Evolutionary conservation across 768 basidiomycete genomes (phyloP).

Genomic region (Serendipita sp.): DNA sequence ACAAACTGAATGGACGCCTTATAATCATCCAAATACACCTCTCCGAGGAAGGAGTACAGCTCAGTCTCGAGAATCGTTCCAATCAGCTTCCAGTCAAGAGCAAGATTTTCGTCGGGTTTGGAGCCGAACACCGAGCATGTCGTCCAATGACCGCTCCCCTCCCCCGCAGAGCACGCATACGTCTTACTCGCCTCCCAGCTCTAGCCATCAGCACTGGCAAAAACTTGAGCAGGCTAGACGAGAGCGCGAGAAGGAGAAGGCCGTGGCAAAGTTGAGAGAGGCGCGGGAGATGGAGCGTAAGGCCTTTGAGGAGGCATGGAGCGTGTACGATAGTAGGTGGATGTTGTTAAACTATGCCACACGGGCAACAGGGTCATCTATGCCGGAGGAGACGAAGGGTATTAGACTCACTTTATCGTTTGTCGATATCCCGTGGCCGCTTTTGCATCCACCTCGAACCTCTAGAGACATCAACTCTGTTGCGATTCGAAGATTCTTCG

Average conservation of each 20-base stretch:
- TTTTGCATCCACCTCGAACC: constrained; percentile 25
- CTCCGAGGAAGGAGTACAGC: background rate
- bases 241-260: background rate
- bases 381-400: background rate
- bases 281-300: background rate
- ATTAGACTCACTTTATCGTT: constrained; percentile 27
- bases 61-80: constrained; percentile 4
- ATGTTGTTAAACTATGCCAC: background rate
- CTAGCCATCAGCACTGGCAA: background rate
- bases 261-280: background rate
- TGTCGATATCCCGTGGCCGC: constrained; percentile 56
- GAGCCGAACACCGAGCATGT: background rate
- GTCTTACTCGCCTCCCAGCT: background rate
- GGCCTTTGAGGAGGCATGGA: background rate
- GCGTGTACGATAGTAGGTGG: constrained; percentile 1
- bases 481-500: constrained; percentile 42
- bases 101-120: background rate
- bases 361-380: background rate
- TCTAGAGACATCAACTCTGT: constrained; percentile 35
- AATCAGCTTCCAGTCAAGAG: constrained; percentile 1
- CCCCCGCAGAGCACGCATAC: background rate
- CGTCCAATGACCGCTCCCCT: background rate
- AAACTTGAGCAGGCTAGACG: background rate
- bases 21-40: background rate
- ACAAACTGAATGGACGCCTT: background rate